Conservation (phyloP, 192 early-diverging fungal genomes). For the Coemansia sp. region DNA sequence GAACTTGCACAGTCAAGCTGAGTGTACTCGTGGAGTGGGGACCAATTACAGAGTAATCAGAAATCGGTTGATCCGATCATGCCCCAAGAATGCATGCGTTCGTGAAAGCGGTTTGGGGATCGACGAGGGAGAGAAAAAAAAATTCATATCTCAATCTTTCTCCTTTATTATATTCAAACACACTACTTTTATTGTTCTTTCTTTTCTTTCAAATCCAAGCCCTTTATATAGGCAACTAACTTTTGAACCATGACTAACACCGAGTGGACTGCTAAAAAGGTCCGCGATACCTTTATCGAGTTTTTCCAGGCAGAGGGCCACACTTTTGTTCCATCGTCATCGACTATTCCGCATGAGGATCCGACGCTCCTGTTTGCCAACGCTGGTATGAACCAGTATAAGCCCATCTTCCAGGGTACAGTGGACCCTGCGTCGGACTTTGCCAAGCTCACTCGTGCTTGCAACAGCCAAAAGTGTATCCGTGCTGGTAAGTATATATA, state of each 20-base stretch:
- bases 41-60: neutral
- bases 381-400: slow-evolving; percentile 99
- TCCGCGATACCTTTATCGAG: slow-evolving; percentile 88
- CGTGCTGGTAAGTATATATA: slow-evolving; percentile 77
- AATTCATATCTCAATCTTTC: neutral
- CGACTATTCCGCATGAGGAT: slow-evolving; percentile 94
- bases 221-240: neutral
- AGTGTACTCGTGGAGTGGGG: neutral
- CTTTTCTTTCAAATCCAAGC: neutral
- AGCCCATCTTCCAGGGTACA: slow-evolving; percentile 95
- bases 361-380: slow-evolving; percentile 97
- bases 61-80: neutral
- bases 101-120: neutral
- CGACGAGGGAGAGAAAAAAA: neutral
- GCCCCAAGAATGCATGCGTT: neutral
- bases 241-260: slow-evolving; percentile 30
- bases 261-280: slow-evolving; percentile 79
- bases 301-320: slow-evolving; percentile 79
- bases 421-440: slow-evolving; percentile 93
- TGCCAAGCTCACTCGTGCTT: slow-evolving; percentile 88
- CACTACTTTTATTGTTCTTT: neutral
- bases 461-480: slow-evolving; percentile 98
- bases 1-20: slow-evolving; percentile 1
- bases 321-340: slow-evolving; percentile 81
- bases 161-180: no score